Evolutionary conservation across 2,329 filamentous ascomycete species (phyloP).

Genomic region (Ophiostoma perfectum): DNA sequence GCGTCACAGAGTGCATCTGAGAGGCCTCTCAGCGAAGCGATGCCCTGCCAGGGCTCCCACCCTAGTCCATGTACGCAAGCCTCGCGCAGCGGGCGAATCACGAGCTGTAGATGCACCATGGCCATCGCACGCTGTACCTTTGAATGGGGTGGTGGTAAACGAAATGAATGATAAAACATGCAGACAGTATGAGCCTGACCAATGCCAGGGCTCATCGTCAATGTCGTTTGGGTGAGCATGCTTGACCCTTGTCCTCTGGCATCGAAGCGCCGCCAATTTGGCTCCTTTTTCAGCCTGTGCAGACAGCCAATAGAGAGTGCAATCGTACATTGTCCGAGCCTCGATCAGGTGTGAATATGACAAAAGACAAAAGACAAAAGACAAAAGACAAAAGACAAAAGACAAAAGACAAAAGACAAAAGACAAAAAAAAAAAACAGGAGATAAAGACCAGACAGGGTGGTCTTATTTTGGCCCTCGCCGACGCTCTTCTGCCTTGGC

Average conservation of each 20-base stretch:
- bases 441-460: neutral
- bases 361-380: too few species aligned
- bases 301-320: too few species aligned
- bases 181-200: neutral
- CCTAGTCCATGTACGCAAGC: conserved; percentile 14
- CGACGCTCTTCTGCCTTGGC: neutral
- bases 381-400: too few species aligned
- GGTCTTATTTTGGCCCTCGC: neutral
- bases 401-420: too few species aligned
- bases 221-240: neutral
- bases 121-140: neutral
- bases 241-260: neutral
- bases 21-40: neutral
- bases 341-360: too few species aligned
- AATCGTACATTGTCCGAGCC: too few species aligned
- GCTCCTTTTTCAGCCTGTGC: neutral
- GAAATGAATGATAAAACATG: neutral
- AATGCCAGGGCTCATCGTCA: neutral
- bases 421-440: neutral
- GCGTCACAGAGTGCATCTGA: neutral
- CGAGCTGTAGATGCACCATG: conserved; percentile 2
- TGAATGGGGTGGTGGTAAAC: neutral
- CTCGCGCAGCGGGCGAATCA: conserved; percentile 19
- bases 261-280: neutral
- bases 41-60: too few species aligned